Evolutionary conservation across 116 monocot species (phyloP).

Genomic region (Dioscorea cayenensis): DNA sequence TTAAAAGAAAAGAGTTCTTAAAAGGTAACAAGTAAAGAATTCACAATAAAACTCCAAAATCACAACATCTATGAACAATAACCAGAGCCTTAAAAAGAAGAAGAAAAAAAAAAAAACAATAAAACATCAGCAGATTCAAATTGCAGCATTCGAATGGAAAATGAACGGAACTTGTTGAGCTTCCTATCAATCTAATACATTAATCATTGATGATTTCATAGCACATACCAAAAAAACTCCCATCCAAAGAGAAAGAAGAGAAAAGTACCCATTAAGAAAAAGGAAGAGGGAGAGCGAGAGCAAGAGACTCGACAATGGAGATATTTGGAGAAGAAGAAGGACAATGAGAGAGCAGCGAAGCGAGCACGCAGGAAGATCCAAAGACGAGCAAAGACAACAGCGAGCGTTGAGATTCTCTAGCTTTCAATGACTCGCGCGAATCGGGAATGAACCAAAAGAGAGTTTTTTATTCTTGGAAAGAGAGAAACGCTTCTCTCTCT

Average conservation of each 20-base stretch:
- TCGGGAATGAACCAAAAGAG: neutral
- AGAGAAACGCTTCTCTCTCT: neutral
- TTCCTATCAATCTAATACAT: too few relatives aligned
- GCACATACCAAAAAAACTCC: too few relatives aligned
- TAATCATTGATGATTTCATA: too few relatives aligned
- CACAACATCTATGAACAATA: neutral
- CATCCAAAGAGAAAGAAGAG: neutral
- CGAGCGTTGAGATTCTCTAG: conserved; percentile 1
- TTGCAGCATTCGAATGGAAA: too few relatives aligned
- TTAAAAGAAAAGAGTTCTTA: neutral
- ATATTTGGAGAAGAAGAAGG: neutral
- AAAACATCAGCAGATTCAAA: too few relatives aligned
- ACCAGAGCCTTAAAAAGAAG: neutral
- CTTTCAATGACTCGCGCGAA: neutral
- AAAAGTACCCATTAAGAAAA: neutral
- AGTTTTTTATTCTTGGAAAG: neutral
- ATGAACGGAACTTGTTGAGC: too few relatives aligned
- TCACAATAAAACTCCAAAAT: neutral
- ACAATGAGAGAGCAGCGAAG: neutral
- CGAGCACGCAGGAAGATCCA: neutral
- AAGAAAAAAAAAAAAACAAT: too few relatives aligned
- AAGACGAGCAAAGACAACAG: neutral
- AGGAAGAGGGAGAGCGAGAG: too few relatives aligned
- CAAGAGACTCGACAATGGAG: neutral
- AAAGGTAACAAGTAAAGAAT: neutral